Evolutionary conservation across 805 yeast species (phyloP).

Genomic region (Candida hungchunana): DNA sequence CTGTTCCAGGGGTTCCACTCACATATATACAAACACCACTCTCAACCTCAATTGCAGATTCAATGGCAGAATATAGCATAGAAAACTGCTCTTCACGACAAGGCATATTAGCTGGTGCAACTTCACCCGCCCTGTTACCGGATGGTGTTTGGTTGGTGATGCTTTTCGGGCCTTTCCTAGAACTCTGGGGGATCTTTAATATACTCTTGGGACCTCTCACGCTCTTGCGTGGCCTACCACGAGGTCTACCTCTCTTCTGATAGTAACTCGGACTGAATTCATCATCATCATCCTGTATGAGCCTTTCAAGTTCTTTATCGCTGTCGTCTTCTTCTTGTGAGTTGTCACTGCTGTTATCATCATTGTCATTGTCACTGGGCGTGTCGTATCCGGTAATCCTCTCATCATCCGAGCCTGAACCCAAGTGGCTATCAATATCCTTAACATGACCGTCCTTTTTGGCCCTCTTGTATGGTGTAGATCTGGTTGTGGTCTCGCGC

Average conservation of each 20-base stretch:
- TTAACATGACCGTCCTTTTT: no score
- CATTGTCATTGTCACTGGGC: slow-evolving; percentile 2
- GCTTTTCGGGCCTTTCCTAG: slow-evolving; percentile 23
- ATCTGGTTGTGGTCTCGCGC: neutral
- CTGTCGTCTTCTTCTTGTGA: slow-evolving; percentile 19
- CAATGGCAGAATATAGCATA: slow-evolving; percentile 61
- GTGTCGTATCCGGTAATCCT: slow-evolving; percentile 6
- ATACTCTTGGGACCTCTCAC: no score
- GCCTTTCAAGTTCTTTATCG: slow-evolving; percentile 4
- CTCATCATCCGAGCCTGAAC: neutral
- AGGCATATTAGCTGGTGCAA: slow-evolving; percentile 48
- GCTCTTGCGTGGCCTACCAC: slow-evolving; percentile 26
- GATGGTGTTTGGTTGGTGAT: slow-evolving; percentile 9
- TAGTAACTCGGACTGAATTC: slow-evolving; percentile 25
- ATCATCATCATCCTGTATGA: slow-evolving; percentile 17
- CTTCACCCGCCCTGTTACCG: slow-evolving; percentile 26
- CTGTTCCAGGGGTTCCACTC: slow-evolving; percentile 98
- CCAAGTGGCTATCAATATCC: no score
- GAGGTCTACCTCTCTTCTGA: neutral
- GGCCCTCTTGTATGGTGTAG: neutral
- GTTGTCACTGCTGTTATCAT: slow-evolving; percentile 14
- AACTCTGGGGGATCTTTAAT: no score
- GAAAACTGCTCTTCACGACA: slow-evolving; percentile 84
- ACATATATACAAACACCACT: slow-evolving; percentile 84
- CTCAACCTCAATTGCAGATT: slow-evolving; percentile 62